These are phyloP conservation scores for Epichloe sp. DNA, from an alignment of 2,329 filamentous ascomycete genomes.

Conservation along the genomic window DNA sequence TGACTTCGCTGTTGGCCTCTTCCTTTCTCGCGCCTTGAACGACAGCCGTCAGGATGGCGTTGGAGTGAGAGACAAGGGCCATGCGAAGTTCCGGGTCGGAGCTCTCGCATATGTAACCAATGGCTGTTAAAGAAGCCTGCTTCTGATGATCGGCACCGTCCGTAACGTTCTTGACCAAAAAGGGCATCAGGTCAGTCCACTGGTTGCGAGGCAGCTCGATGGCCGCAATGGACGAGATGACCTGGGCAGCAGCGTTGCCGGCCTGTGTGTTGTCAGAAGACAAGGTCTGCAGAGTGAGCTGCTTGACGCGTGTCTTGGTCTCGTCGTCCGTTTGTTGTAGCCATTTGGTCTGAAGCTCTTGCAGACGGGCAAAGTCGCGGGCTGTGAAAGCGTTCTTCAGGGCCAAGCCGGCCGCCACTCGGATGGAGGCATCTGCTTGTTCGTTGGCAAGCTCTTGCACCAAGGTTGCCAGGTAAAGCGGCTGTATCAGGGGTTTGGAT, in stretches of 20 bases:
- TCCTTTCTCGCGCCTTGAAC: constrained; percentile 96
- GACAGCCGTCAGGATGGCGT: constrained; percentile 93
- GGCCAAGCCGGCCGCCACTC: constrained; percentile 88
- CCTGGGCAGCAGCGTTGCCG: constrained; percentile 81
- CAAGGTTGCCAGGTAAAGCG: constrained; percentile 83
- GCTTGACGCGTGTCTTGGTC: constrained; percentile 80
- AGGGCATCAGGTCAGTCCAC: constrained; percentile 85
- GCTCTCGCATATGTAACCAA: constrained; percentile 96
- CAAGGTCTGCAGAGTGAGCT: constrained; percentile 78
- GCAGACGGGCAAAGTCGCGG: constrained; percentile 75
- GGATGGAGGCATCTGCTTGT: constrained; percentile 65
- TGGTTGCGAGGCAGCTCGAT: constrained; percentile 89
- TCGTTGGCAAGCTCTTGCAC: constrained; percentile 93
- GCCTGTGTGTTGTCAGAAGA: constrained; percentile 67
- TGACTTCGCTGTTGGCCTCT: constrained; percentile 82
- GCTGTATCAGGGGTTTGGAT: constrained; percentile 35
- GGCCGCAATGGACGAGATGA: constrained; percentile 85
- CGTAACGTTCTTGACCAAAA: constrained; percentile 84
- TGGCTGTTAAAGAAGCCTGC: constrained; percentile 87
- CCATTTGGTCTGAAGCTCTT: constrained; percentile 91
- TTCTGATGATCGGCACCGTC: constrained; percentile 78
- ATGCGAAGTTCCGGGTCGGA: constrained; percentile 78
- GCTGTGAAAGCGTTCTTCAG: constrained; percentile 97
- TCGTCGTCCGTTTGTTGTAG: constrained; percentile 65
- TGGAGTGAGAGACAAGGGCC: constrained; percentile 74